Percentiles rank a stretch among this genome's conserved stretches.
phyloP scores from a whole-genome alignment of 129 eudicot species.

The Flaveria brownii region DNA sequence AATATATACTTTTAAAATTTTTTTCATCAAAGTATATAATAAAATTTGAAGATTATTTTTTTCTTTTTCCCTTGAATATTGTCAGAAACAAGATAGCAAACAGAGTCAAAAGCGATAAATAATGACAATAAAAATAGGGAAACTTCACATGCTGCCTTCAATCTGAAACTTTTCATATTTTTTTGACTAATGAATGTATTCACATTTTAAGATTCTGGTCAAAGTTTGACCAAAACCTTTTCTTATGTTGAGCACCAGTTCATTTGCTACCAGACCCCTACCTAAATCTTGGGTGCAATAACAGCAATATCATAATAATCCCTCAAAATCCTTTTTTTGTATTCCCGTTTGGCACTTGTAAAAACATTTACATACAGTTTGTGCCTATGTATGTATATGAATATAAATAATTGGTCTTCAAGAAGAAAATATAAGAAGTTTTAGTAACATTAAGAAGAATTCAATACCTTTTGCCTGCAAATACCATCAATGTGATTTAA shows the following conservation, averaged over 20 bases:
- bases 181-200: slow-evolving; percentile 26
- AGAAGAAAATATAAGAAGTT: slow-evolving; percentile 9
- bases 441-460: slow-evolving; percentile 18
- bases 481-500: slow-evolving; percentile 20
- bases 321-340: background rate
- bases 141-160: slow-evolving; percentile 30
- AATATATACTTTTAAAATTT: too few species aligned
- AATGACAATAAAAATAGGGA: slow-evolving; percentile 13
- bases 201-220: slow-evolving; percentile 23
- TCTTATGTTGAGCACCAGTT: background rate
- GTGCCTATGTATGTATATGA: background rate
- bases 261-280: background rate
- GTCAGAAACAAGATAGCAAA: slow-evolving; percentile 13
- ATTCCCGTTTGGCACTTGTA: too few species aligned
- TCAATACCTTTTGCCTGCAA: slow-evolving; percentile 27
- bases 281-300: background rate
- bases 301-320: slow-evolving; percentile 1
- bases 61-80: background rate
- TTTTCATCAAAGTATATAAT: background rate
- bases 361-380: background rate
- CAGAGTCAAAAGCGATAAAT: slow-evolving; percentile 13
- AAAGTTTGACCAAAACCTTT: slow-evolving; percentile 13
- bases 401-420: background rate
- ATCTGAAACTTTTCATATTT: slow-evolving; percentile 20
- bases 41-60: background rate